These are phyloP conservation scores for Lentinus brumalis DNA, from an alignment of 768 basidiomycete species.

Conservation along the genomic window DNA sequence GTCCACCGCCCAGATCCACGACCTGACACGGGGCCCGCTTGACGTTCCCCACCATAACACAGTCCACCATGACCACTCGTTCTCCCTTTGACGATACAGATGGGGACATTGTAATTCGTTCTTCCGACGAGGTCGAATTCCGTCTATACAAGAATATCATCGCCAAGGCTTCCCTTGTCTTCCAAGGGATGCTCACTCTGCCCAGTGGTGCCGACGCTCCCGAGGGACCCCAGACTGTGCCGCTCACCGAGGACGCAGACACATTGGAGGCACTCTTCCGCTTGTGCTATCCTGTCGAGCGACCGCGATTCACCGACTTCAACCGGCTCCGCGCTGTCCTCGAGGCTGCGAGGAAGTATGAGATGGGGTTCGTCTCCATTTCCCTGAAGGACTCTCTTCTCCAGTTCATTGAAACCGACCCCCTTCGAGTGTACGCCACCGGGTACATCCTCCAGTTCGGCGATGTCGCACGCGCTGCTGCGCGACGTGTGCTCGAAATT, in stretches of 20 bases:
- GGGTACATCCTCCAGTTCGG: not conserved
- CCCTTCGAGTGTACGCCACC: not conserved
- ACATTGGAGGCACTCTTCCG: conserved; percentile 14
- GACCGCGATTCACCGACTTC: too few relatives aligned
- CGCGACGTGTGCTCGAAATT: not conserved
- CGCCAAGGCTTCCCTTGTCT: conserved; percentile 43
- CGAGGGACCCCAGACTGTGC: not conserved
- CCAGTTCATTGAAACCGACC: not conserved
- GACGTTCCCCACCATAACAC: too few relatives aligned
- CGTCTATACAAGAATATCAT: conserved; percentile 46
- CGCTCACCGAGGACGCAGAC: conserved; percentile 17
- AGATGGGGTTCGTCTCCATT: not conserved
- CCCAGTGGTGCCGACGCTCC: conserved; percentile 14
- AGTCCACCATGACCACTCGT: too few relatives aligned
- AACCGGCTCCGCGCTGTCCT: not conserved
- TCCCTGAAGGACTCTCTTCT: not conserved
- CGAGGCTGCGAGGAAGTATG: not conserved
- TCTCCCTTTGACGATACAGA: conserved; percentile 30
- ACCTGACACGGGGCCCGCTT: too few relatives aligned
- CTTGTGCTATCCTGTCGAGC: conserved; percentile 16
- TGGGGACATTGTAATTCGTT: conserved; percentile 45
- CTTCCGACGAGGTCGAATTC: conserved; percentile 45
- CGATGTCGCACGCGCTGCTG: not conserved
- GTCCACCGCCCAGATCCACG: too few relatives aligned
- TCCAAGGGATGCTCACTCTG: conserved; percentile 35